Evolutionary conservation across 2,329 filamentous ascomycete species (phyloP).

Genomic region (Colletotrichum higginsianum): DNA sequence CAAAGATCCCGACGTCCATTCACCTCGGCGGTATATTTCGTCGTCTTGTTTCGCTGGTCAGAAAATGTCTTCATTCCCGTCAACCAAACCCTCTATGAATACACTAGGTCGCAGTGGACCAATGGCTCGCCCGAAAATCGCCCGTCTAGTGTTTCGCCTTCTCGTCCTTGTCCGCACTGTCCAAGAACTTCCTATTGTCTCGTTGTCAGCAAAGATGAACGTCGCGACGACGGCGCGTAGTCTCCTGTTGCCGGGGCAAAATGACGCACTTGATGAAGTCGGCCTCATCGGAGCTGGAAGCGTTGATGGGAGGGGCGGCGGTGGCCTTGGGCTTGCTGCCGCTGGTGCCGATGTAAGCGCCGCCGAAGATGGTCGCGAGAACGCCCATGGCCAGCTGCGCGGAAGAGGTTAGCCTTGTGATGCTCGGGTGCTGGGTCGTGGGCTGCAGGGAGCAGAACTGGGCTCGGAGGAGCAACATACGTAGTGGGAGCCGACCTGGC

Average conservation of each 20-base stretch:
- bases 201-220: conserved; percentile 38
- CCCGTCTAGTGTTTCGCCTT: conserved; percentile 60
- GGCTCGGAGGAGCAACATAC: conserved; percentile 58
- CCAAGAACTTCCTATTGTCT: conserved; percentile 62
- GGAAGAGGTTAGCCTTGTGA: conserved; percentile 44
- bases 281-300: conserved; percentile 73
- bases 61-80: conserved; percentile 41
- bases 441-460: conserved; percentile 21
- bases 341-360: conserved; percentile 57
- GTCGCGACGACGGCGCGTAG: not conserved
- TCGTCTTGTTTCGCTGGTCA: conserved; percentile 25
- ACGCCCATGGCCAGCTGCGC: conserved; percentile 70
- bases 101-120: conserved; percentile 40
- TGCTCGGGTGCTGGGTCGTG: conserved; percentile 24
- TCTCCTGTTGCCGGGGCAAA: conserved; percentile 3
- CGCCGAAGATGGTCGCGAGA: conserved; percentile 63
- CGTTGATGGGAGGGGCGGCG: conserved; percentile 72
- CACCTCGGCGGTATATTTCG: not conserved
- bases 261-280: conserved; percentile 74
- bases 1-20: not conserved
- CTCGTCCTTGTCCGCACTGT: conserved; percentile 58
- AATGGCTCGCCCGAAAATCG: conserved; percentile 31
- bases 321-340: conserved; percentile 60
- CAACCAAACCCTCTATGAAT: conserved; percentile 40
- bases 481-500: conserved; percentile 73